Evolutionary conservation across 345 rosid genomes (phyloP).

Genomic region (Populus nigra): DNA sequence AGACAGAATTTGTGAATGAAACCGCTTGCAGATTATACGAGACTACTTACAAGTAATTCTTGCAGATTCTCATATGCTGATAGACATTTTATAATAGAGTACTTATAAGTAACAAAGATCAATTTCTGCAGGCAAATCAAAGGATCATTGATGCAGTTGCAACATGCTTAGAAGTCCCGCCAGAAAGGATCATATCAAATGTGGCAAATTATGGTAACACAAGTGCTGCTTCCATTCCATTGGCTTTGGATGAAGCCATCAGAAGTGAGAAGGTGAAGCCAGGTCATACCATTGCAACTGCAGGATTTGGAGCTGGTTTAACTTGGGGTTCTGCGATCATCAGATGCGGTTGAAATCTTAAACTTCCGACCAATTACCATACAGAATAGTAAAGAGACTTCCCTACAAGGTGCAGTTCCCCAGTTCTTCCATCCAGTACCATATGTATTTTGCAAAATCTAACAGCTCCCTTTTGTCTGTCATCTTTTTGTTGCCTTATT

Average conservation of each 20-base stretch:
- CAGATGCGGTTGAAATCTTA: constrained; percentile 63
- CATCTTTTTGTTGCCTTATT: constrained; percentile 8
- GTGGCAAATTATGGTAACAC: constrained; percentile 90
- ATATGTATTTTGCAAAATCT: constrained; percentile 16
- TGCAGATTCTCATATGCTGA: neutral
- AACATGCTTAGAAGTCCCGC: constrained; percentile 70
- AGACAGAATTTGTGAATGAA: neutral
- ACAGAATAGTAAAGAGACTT: constrained; percentile 7
- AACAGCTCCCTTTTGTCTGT: neutral
- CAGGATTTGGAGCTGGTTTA: constrained; percentile 95
- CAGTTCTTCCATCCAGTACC: constrained; percentile 6
- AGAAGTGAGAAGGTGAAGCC: constrained; percentile 79
- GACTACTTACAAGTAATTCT: neutral
- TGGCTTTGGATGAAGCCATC: constrained; percentile 91
- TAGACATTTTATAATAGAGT: neutral
- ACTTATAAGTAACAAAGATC: neutral
- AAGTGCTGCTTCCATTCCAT: constrained; percentile 88
- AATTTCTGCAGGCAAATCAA: constrained; percentile 80
- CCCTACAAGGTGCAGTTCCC: constrained; percentile 11
- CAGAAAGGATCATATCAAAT: constrained; percentile 73
- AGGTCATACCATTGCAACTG: constrained; percentile 70
- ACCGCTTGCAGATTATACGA: neutral
- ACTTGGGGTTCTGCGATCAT: constrained; percentile 92
- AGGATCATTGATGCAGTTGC: constrained; percentile 93
- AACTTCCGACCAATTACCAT: constrained; percentile 13